These are phyloP conservation scores for Penicillium tannophilum DNA, from an alignment of 495 filamentous ascomycete species.

Conservation along the genomic window DNA sequence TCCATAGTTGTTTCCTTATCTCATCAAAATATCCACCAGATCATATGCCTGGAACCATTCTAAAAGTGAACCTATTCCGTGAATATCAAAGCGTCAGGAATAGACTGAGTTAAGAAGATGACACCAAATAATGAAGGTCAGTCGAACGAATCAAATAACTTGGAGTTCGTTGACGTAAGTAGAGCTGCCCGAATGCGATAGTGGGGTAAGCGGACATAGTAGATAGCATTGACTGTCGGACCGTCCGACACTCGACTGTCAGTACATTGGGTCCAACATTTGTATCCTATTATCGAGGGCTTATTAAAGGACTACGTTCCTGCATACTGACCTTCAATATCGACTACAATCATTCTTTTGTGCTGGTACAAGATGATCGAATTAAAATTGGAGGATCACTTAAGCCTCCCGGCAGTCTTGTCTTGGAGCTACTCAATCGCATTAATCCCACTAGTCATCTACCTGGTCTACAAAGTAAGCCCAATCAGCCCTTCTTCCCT, in stretches of 20 bases:
- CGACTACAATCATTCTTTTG: neutral
- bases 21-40: neutral
- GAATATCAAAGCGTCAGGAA: neutral
- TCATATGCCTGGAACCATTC: no score
- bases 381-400: slow-evolving; percentile 8
- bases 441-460: slow-evolving; percentile 15
- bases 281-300: neutral
- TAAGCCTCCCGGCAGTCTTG: neutral
- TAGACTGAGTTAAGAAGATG: neutral
- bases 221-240: slow-evolving; percentile 11
- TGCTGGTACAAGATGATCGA: slow-evolving; percentile 6
- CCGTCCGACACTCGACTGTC: slow-evolving; percentile 13
- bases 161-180: neutral
- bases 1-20: no score
- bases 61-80: no score
- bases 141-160: no score
- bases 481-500: neutral
- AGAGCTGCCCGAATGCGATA: neutral
- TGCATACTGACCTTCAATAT: neutral
- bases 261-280: neutral
- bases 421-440: slow-evolving; percentile 6
- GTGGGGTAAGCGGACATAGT: neutral
- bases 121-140: no score
- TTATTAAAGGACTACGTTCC: neutral
- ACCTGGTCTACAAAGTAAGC: slow-evolving; percentile 20